phyloP scores from a whole-genome alignment of 805 yeast genomes.

The Yarrowia divulgata region DNA sequence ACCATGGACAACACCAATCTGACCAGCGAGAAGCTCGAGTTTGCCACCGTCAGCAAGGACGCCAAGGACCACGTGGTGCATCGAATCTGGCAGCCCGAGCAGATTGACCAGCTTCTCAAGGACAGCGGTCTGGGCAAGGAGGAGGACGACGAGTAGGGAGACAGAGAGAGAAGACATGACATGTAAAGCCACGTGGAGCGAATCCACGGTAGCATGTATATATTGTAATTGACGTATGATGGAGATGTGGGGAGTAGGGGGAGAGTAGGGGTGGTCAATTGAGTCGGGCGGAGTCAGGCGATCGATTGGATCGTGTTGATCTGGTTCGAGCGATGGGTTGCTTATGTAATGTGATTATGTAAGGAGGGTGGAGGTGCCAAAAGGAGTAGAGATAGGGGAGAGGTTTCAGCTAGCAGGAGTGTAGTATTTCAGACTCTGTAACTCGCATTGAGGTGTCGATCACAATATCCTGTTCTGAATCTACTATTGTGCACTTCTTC shows the following conservation, averaged over 20 bases:
- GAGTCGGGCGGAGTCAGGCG: neutral
- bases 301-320: neutral
- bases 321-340: neutral
- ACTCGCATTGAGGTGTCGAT: too few relatives aligned
- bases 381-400: too few relatives aligned
- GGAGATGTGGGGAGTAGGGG: neutral
- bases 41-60: slow-evolving; percentile 74
- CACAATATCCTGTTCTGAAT: too few relatives aligned
- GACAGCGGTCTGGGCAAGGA: slow-evolving; percentile 72
- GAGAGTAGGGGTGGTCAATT: neutral
- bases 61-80: slow-evolving; percentile 62
- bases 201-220: slow-evolving; percentile 2
- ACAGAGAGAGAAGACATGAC: neutral
- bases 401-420: too few relatives aligned
- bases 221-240: slow-evolving; percentile 19
- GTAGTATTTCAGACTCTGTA: too few relatives aligned
- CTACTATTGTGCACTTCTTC: too few relatives aligned
- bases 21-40: slow-evolving; percentile 88
- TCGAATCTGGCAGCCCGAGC: slow-evolving; percentile 80
- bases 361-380: too few relatives aligned
- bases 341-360: neutral
- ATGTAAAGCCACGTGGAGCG: neutral
- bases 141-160: slow-evolving; percentile 57
- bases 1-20: slow-evolving; percentile 90
- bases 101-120: slow-evolving; percentile 75